Conservation (phyloP, 306 rosid species). For the Pterocarpus macrocarpus region DNA sequence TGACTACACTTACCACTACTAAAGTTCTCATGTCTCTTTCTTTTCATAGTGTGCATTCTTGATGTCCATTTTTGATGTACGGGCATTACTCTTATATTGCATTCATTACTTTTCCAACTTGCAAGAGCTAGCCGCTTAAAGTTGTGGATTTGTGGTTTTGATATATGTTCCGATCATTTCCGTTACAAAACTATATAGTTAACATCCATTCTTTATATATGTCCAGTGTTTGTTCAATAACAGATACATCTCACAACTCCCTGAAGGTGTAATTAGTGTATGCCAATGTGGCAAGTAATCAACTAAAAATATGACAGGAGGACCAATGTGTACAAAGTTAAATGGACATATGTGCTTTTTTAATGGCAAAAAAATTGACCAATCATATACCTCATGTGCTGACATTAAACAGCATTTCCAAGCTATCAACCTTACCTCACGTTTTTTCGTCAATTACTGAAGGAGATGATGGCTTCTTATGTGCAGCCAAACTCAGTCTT, state of each 20-base stretch:
- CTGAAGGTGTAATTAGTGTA: neutral
- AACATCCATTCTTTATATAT: neutral
- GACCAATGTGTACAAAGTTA: neutral
- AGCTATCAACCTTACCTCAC: slow-evolving; percentile 39
- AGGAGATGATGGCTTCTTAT: slow-evolving; percentile 47
- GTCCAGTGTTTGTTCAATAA: neutral
- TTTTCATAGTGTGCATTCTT: too few species aligned
- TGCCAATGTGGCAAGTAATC: neutral
- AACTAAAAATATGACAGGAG: neutral
- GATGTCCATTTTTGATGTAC: too few species aligned
- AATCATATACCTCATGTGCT: slow-evolving; percentile 46
- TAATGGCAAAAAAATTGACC: neutral
- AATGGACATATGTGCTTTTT: neutral
- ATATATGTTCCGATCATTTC: neutral
- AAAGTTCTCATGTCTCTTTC: too few species aligned
- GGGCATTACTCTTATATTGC: too few species aligned
- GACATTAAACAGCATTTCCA: slow-evolving; percentile 56
- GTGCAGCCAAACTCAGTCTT: slow-evolving; percentile 66
- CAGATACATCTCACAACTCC: neutral
- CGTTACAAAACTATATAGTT: neutral
- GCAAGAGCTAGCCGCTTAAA: too few species aligned
- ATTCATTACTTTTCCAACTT: too few species aligned
- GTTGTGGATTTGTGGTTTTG: neutral
- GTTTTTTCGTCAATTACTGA: slow-evolving; percentile 30
- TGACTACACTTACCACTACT: too few species aligned